These are phyloP conservation scores for Tuber umbilicatum DNA, from an alignment of 495 filamentous ascomycete genomes.

Conservation along the genomic window DNA sequence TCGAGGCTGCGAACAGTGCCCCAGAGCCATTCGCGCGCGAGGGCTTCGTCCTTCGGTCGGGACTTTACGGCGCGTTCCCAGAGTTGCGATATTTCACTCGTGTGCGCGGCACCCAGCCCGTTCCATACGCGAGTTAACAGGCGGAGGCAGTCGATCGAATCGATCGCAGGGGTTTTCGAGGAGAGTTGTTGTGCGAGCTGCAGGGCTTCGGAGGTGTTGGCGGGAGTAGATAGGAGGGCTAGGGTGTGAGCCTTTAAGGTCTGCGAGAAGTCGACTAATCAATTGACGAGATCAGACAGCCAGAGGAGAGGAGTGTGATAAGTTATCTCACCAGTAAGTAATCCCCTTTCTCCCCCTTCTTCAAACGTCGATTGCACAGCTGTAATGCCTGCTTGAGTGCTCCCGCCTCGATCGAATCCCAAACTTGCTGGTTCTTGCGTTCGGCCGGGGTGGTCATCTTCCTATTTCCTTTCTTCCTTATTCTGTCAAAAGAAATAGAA, in stretches of 20 bases:
- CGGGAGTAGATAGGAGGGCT: conserved; percentile 46
- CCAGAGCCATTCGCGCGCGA: conserved; percentile 54
- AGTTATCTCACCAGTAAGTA: conserved; percentile 35
- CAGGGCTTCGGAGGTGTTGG: conserved; percentile 43
- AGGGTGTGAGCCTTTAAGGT: conserved; percentile 53
- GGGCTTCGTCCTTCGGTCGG: conserved; percentile 48
- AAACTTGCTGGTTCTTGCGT: conserved; percentile 54
- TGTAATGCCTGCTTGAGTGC: conserved; percentile 56
- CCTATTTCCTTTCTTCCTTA: neutral
- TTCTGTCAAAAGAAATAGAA: neutral
- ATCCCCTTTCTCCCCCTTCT: conserved; percentile 54
- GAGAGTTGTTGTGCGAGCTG: conserved; percentile 27
- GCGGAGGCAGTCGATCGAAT: conserved; percentile 47
- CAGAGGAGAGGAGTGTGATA: conserved; percentile 8
- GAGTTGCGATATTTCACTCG: conserved; percentile 43
- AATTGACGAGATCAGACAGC: conserved; percentile 12
- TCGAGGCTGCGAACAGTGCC: conserved; percentile 48
- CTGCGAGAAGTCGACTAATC: conserved; percentile 37
- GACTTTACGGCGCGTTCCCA: conserved; percentile 55
- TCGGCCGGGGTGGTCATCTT: conserved; percentile 36
- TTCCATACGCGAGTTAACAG: conserved; percentile 43
- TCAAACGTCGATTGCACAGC: conserved; percentile 55
- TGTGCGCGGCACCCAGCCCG: conserved; percentile 21
- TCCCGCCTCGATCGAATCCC: conserved; percentile 54
- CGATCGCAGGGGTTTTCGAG: conserved; percentile 48